These are phyloP conservation scores for Rhodotorula mucilaginosa DNA, from an alignment of 1,284 basidiomycete species.

Conservation along the genomic window DNA sequence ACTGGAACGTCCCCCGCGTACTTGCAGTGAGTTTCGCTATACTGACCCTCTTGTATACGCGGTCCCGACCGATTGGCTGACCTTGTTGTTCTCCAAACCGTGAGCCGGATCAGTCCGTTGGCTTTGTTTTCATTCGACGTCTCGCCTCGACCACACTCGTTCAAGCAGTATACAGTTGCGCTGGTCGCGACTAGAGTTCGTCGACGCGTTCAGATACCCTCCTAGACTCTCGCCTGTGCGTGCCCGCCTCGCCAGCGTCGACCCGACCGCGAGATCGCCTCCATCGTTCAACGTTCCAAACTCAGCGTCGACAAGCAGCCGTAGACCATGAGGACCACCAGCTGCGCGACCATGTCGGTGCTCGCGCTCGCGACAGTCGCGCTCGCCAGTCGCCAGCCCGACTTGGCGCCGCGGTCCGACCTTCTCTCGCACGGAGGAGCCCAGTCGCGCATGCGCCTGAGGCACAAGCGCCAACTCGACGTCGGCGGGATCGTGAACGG, in stretches of 20 bases:
- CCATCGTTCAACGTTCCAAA: not conserved
- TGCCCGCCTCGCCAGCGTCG: not conserved
- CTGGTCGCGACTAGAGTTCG: not conserved
- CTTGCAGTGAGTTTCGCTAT: too few species aligned
- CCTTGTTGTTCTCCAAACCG: not conserved
- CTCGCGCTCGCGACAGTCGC: not conserved
- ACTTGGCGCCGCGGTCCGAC: not conserved
- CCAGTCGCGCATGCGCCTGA: not conserved
- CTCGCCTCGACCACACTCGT: not conserved
- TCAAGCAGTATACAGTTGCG: not conserved
- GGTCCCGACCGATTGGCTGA: not conserved
- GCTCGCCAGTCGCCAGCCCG: not conserved
- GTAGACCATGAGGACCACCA: not conserved
- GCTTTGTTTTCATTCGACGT: not conserved
- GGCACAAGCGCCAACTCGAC: conserved; percentile 3
- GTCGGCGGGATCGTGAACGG: not conserved
- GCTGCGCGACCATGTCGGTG: not conserved
- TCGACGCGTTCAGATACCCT: not conserved
- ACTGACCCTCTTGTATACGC: too few species aligned
- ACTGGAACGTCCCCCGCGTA: too few species aligned
- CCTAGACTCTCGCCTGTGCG: not conserved
- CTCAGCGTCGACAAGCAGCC: not conserved
- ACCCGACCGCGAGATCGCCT: not conserved
- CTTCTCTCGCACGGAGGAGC: not conserved
- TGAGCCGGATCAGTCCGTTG: not conserved